phyloP scores from a whole-genome alignment of 1,284 basidiomycete genomes.

The Marasmius oreades region DNA sequence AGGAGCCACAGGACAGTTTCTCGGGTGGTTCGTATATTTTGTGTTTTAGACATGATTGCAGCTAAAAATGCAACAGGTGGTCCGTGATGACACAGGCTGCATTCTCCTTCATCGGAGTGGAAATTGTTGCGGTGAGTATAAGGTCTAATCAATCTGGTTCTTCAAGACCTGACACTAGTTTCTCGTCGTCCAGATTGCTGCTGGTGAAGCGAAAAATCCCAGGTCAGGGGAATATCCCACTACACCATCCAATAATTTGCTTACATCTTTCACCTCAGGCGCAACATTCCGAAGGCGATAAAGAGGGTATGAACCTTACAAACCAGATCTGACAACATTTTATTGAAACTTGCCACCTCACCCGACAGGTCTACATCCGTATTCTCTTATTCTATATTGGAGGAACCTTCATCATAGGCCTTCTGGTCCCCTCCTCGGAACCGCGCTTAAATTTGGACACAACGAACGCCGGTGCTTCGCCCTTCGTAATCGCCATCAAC shows the following conservation, averaged over 20 bases:
- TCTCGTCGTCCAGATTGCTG: conserved; percentile 54
- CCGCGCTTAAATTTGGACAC: conserved; percentile 46
- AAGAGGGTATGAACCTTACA: conserved; percentile 32
- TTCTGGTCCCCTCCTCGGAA: conserved; percentile 72
- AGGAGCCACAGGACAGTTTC: conserved; percentile 62
- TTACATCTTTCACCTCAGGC: conserved; percentile 13
- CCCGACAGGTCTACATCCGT: conserved; percentile 58
- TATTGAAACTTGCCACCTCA: neutral
- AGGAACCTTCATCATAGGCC: conserved; percentile 63
- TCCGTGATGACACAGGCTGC: conserved; percentile 72
- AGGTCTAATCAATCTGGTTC: conserved; percentile 27
- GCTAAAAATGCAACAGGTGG: conserved; percentile 24
- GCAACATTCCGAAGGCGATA: conserved; percentile 69
- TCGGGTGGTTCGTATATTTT: conserved; percentile 38
- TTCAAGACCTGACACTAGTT: neutral
- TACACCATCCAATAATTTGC: neutral
- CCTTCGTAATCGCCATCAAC: conserved; percentile 80
- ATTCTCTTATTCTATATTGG: conserved; percentile 70
- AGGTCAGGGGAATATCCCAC: conserved; percentile 22
- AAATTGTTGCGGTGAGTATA: conserved; percentile 72
- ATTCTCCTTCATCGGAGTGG: conserved; percentile 82
- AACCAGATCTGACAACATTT: neutral
- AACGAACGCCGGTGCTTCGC: conserved; percentile 70
- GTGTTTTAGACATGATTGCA: neutral
- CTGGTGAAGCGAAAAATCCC: conserved; percentile 73